Evolutionary conservation across 73 alveolate genomes (phyloP), one percentile per base, ranked within the genome.

Genomic region (Effrenium voratum): DNA sequence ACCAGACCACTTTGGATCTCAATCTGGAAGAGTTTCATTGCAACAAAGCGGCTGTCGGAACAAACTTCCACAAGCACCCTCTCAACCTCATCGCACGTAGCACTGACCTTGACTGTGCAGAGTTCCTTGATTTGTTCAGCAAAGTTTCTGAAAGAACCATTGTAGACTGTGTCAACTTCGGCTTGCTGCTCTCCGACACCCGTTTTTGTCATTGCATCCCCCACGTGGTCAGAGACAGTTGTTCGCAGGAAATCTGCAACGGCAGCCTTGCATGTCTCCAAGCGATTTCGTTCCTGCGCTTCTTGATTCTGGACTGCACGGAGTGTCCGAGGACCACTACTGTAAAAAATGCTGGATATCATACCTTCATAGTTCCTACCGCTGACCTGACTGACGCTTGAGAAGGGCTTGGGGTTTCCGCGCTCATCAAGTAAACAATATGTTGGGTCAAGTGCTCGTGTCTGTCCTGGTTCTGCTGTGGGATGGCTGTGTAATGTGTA

Each of bases 1-100:
- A 68, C 46, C 46, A 68, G 80, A n/a, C 80, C 30, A 68, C 80
- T 68, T 28, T 68, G 80, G 80, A 68, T 22, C 80, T 68, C 80
- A 68, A 68, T 32, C 46, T 32, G 80, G 80, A n/a, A 68, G 80
- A 68, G 46, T 4, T 68, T 68, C 80, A 32, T 22, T 10, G 80
- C 46, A 10, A 68, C 80, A 3, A 68, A 68, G 80, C 80, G 46
- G 80, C 80, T 68, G 80, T 68, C 80, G 22, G 80, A 68, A 24
- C 80, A 68, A 68, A 68, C 34, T 45, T 68, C 80, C 80, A 68
- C 80, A n/a, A 28, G 80, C 80, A n/a, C 80, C 13, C 24, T 28
- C 46, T 68, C 46, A 68, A 28, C 46, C 5, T 4, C 19, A 3
- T n/a, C 46, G 46, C 80, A 68, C 19, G 43, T n/a, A n/a, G 80